Evolutionary conservation across 225 moss, liverwort and hornwort genomes (phyloP).

Genomic region (Pseudisothecium myosuroides): DNA sequence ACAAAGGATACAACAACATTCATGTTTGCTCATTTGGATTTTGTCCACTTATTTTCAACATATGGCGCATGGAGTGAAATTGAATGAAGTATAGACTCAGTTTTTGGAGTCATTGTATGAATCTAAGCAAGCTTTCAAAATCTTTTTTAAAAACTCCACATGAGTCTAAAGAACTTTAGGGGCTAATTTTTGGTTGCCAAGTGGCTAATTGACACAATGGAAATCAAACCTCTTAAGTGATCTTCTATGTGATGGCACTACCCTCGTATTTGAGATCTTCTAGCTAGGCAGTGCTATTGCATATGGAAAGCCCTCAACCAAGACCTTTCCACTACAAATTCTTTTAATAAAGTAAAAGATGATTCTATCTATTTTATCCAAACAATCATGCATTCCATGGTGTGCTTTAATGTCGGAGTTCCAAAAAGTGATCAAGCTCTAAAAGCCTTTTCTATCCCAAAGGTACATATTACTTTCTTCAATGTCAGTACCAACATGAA

Average conservation of each 20-base stretch:
- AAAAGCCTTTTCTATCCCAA: neutral
- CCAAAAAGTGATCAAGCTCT: neutral
- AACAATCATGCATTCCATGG: neutral
- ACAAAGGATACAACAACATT: too few species aligned
- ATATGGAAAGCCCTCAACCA: fast-evolving
- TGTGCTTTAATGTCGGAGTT: neutral
- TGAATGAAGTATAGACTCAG: too few species aligned
- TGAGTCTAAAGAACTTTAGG: neutral
- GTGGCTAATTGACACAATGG: neutral
- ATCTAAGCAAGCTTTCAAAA: neutral
- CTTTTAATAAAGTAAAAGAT: neutral
- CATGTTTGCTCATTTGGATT: too few species aligned
- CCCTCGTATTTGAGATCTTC: neutral
- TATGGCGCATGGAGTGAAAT: too few species aligned
- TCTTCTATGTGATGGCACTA: neutral
- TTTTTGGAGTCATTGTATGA: neutral
- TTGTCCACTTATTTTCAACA: too few species aligned
- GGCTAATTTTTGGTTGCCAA: neutral
- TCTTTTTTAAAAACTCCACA: neutral
- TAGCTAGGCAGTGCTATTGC: neutral
- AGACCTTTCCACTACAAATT: neutral
- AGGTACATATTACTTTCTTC: neutral
- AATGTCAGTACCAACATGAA: neutral
- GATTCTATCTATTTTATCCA: neutral
- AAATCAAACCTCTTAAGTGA: fast-evolving